phyloP scores from a whole-genome alignment of 148 eudicot species.

The Dysphania ambrosioides region DNA sequence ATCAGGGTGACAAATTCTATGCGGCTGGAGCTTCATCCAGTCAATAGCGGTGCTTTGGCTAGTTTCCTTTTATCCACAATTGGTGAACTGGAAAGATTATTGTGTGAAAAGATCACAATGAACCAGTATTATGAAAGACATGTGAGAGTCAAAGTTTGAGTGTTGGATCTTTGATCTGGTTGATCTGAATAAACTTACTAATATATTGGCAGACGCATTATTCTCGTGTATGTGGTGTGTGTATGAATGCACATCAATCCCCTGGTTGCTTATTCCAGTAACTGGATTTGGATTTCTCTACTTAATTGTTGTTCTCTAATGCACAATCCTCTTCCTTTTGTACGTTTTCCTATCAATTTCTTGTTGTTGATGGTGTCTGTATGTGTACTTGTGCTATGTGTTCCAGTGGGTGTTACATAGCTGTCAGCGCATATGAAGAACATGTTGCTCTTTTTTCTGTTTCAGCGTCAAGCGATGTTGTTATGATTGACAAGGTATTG shows the following conservation, averaged over 20 bases:
- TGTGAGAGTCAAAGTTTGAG: not conserved
- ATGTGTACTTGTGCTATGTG: constrained; percentile 18
- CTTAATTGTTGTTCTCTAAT: not conserved
- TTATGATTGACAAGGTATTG: constrained; percentile 81
- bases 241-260: not conserved
- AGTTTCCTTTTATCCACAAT: too few relatives aligned
- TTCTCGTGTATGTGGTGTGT: not conserved
- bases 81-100: not conserved
- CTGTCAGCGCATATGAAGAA: constrained; percentile 79
- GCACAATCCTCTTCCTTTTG: constrained; percentile 4
- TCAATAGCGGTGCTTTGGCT: not conserved
- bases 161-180: not conserved
- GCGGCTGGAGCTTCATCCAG: not conserved
- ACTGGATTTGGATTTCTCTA: not conserved
- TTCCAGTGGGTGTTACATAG: constrained; percentile 82
- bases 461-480: constrained; percentile 49
- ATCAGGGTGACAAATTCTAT: not conserved
- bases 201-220: not conserved
- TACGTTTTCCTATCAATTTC: not conserved
- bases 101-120: not conserved
- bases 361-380: constrained; percentile 7
- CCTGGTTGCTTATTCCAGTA: not conserved
- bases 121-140: not conserved
- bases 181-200: not conserved
- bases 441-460: constrained; percentile 71